Evolutionary conservation across 2,329 filamentous ascomycete species (phyloP).

Genomic region (Penicillium paneum): DNA sequence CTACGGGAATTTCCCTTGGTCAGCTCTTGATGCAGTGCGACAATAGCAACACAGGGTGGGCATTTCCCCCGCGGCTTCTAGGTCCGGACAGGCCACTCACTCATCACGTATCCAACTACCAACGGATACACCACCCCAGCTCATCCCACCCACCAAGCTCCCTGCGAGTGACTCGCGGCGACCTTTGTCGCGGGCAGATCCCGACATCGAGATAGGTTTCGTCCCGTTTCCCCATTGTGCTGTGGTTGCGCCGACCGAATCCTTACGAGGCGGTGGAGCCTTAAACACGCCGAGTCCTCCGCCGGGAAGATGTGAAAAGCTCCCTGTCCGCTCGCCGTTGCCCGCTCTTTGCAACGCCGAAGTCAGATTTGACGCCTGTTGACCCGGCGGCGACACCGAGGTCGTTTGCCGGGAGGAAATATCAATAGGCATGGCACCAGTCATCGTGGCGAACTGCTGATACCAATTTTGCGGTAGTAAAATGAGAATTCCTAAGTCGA

Average conservation of each 20-base stretch:
- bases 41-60: constrained; percentile 15
- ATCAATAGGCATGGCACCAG: constrained; percentile 57
- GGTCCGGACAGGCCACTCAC: constrained; percentile 60
- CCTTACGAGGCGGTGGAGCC: constrained; percentile 48
- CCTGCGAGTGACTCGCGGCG: constrained; percentile 60
- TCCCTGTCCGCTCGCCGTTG: constrained; percentile 42
- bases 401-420: constrained; percentile 55
- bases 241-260: constrained; percentile 52
- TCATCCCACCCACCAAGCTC: constrained; percentile 74
- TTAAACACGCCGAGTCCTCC: constrained; percentile 39
- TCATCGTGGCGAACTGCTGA: constrained; percentile 44
- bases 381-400: constrained; percentile 57
- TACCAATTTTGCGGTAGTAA: constrained; percentile 24
- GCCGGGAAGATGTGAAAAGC: constrained; percentile 45
- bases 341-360: constrained; percentile 56
- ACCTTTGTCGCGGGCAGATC: constrained; percentile 48
- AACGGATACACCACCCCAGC: constrained; percentile 94
- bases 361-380: constrained; percentile 62
- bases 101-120: constrained; percentile 97
- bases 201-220: constrained; percentile 59
- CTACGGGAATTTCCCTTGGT: constrained; percentile 48
- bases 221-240: constrained; percentile 57
- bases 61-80: constrained; percentile 1
- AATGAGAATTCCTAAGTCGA: constrained; percentile 15
- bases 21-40: constrained; percentile 25